Evolutionary conservation across 1,139 yeast species (phyloP), one percentile per base, ranked within the genome.

Genomic region (Yamadazyma mexicana): DNA sequence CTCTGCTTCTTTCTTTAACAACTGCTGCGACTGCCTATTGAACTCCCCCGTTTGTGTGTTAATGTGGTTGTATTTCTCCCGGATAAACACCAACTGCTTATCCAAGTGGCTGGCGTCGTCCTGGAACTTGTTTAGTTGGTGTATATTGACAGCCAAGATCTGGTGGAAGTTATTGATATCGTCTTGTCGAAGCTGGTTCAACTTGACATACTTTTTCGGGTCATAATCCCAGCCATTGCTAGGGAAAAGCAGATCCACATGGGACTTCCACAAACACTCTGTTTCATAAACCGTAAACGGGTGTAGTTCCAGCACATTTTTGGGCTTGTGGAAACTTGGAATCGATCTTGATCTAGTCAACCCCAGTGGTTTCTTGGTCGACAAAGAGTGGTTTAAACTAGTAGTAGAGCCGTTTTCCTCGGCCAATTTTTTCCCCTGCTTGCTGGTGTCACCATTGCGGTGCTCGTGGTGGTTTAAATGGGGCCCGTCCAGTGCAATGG

Each of bases 31-130:
- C 40, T 79, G 73, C 2, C 63, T 57, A 50, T 84, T 88, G 55
- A 86, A 84, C 22, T 79, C 84, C 24, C 64, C 59, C 0, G 94
- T 83, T 44, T 83, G 86, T 24, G 62, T 59, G 5, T 78, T 65
- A 5, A 86, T 87, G 16, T 73, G 66, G 40, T 73, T 73, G 52
- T 83, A 81, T 33, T 77, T 78, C 1, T 51, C 40, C 7, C 78
- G 66, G 5, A 50, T 48, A 8, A 31, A 31, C 5, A 29, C 17
- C 18, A 50, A 32, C 18, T 68, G 63, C 1, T 49, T 49, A 17
- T 77, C 58, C 5, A 83, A 69, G 0, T 51, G 45, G 14, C 63
- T 62, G 0, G 82, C 65, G 34, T 76, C 75, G 0, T 44, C 46
- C 1, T 76, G 58, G 35, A 82, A 65, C 2, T 47, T 43, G 27